Percentiles rank a stretch among this genome's conserved stretches.
Evolutionary conservation across 129 eudicot genomes (phyloP).

Genomic region (Flaveria ramosissima): DNA sequence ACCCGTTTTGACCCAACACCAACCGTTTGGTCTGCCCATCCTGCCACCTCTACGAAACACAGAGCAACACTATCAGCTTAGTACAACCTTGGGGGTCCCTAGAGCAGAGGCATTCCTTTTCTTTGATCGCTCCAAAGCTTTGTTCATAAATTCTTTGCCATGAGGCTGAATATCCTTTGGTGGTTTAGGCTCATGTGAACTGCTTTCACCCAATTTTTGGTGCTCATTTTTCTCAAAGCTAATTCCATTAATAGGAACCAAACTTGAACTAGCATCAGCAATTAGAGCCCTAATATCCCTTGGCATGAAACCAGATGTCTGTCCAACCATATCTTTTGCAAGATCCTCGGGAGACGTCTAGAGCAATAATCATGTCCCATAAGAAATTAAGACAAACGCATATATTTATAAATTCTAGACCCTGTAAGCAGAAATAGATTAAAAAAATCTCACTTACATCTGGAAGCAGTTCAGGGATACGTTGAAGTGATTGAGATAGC

Average conservation of each 20-base stretch:
- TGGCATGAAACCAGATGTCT: constrained; percentile 89
- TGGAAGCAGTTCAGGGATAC: constrained; percentile 61
- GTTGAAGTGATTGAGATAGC: constrained; percentile 66
- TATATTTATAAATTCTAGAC: not conserved
- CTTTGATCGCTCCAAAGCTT: constrained; percentile 82
- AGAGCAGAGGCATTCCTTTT: constrained; percentile 87
- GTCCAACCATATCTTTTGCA: constrained; percentile 83
- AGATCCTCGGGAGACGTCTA: constrained; percentile 70
- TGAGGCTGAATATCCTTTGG: constrained; percentile 29
- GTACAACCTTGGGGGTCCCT: constrained; percentile 88
- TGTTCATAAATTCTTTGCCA: constrained; percentile 63
- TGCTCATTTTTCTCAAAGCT: constrained; percentile 39
- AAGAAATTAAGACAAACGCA: not conserved
- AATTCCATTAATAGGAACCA: constrained; percentile 42
- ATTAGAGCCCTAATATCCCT: constrained; percentile 82
- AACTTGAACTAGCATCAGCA: constrained; percentile 84
- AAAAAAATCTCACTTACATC: constrained; percentile 47
- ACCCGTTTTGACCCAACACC: not conserved
- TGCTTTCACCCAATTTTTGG: constrained; percentile 30
- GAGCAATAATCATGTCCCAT: constrained; percentile 21
- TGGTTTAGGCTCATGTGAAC: constrained; percentile 31
- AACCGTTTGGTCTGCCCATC: not conserved
- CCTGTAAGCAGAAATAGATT: constrained; percentile 10
- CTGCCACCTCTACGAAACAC: not conserved
- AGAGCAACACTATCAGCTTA: not conserved